Evolutionary conservation across 345 rosid genomes (phyloP), one percentile per base, ranked within the genome.

Genomic region (Rhodamnia argentea): DNA sequence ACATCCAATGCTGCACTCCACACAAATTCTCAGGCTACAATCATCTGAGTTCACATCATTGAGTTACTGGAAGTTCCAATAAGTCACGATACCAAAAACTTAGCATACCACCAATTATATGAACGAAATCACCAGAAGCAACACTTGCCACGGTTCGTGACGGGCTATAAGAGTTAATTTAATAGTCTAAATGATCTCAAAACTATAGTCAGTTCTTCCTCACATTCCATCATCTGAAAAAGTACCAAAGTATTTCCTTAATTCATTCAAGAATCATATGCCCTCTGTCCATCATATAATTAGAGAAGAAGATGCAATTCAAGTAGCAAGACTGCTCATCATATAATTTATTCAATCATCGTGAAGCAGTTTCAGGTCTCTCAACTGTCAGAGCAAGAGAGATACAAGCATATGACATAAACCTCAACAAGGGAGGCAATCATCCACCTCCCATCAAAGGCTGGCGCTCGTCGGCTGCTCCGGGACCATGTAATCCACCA

Each of bases 401-500:
- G 47, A 70, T 10, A 37, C 13, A 70, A 37, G 37, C 47, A 70
- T 70, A 37, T 18, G 12, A 70, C 81, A 37, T 18, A 18, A 70
- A 70, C 81, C 81, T 70, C 81, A 64, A 22, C 32, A 70, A 70
- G 14, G 47, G 13, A 37, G 26, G 81, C 81, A 70, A 70, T 37
- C 47, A 37, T 70, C 23, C 81, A 18, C 20, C 81, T 37, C 13
- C 47, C 81, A 9, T 70, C 81, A 70, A 22, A 70, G 81, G 47
- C 81, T 70, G 26, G 81, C 47, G 12, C 81, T 37, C 7, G 47
- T 3, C 13, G 81, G 26, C 47, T 70, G 81, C 47, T 89, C 87
- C 0, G 95, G 92, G 27, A 94, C 92, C 32, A 92, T 85, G 26
- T 88, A 94, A 87, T 94, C 95, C 85, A 94, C 86, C 44, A 92